Evolutionary conservation across 108 stramenopile genomes (phyloP), one percentile per base, ranked within the genome.

Genomic region (Skeletonema grethae): DNA sequence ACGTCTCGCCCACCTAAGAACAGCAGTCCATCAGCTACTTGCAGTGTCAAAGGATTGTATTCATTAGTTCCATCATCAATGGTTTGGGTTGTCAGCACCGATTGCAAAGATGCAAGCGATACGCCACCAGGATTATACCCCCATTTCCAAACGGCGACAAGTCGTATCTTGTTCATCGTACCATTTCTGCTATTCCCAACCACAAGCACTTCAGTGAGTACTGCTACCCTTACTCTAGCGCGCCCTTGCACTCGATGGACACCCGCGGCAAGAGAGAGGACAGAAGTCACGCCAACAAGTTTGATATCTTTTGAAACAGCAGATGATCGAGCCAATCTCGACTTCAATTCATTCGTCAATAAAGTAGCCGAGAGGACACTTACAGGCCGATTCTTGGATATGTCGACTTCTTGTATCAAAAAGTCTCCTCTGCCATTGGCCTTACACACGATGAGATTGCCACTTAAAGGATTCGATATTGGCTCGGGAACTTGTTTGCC

Each of bases 131-230:
- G 41, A 62, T 72, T 80, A 59, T 90, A 87, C 9, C 94, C 94
- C 94, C 94, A 95, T 67, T 87, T 84, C 90, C 90, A 95, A 24
- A 92, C 84, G 22, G 75, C 90, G 56, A 92, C 82, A 22, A 90
- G 61, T 60, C 86, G 67, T 6, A 83, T 74, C 50, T 76, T 74
- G 41, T 60, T 59, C 16, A 71, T 58, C 18, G 22, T 24, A 61
- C 38, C 55, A 7, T 11, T 38, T 12, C 53, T 24, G 20, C 80
- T 76, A n/a, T 79, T 62, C 11, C 48, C 34, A 48, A 46, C 31
- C 55, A 86, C 57, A 59, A 82, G 76, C 12, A 84, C 13, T 69
- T 86, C 83, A 29, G 83, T 43, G 2, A 95, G 57, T 31, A 84
- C 88, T 31, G 85, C 90, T 1, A 95, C 89, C 56, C 90, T 84